A percentile compares a stretch with the other conserved stretches of the same genome.
These are phyloP conservation scores for Firmiana major DNA, from an alignment of 345 rosid species.

Conservation along the genomic window DNA sequence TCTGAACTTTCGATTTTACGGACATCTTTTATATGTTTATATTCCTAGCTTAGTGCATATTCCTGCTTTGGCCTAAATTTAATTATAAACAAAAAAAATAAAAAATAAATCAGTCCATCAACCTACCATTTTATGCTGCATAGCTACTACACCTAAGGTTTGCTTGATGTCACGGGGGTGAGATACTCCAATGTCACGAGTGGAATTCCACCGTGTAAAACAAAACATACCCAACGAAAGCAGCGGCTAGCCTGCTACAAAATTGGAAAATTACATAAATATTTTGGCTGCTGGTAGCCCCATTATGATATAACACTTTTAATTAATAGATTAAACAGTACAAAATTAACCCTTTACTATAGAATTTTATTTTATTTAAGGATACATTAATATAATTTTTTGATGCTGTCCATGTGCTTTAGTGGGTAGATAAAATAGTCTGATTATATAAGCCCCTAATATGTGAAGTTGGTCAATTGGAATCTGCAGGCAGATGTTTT, in stretches of 20 bases:
- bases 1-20: no score
- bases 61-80: no score
- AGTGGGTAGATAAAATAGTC: not conserved
- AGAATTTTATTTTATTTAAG: not conserved
- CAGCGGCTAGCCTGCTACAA: no score
- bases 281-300: not conserved
- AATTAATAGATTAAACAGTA: not conserved
- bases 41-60: no score
- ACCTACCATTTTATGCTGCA: no score
- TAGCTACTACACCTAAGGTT: not conserved
- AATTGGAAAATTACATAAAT: not conserved
- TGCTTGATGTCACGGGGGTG: not conserved
- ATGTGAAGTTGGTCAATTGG: not conserved
- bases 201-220: not conserved
- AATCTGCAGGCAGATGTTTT: not conserved
- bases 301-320: no score
- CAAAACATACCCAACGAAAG: not conserved
- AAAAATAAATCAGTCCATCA: no score
- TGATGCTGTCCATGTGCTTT: not conserved
- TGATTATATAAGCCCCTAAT: not conserved
- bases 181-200: not conserved
- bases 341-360: not conserved
- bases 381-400: not conserved
- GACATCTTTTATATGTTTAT: no score
- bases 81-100: no score